phyloP scores from a whole-genome alignment of 1,284 basidiomycete species.

The Ceratobasidium sp. region DNA sequence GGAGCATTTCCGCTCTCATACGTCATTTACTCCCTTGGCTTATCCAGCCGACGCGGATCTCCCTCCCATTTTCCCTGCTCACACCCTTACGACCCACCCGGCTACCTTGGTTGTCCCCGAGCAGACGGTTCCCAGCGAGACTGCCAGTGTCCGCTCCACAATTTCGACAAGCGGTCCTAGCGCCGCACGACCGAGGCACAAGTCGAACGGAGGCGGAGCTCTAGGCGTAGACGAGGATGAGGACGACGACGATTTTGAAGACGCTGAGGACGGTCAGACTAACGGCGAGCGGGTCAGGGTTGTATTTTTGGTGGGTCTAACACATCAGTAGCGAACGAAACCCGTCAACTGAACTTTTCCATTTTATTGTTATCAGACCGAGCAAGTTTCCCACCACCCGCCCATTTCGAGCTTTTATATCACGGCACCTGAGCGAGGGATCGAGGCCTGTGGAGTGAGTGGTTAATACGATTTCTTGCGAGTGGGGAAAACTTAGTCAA shows the following conservation, averaged over 20 bases:
- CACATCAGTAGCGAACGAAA: no score
- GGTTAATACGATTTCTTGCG: neutral
- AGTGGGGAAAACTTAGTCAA: conserved; percentile 43
- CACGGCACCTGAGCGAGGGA: conserved; percentile 77
- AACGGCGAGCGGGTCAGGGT: conserved; percentile 69
- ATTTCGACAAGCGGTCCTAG: conserved; percentile 53
- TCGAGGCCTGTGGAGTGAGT: conserved; percentile 74
- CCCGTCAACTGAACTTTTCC: neutral
- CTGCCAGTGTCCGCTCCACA: conserved; percentile 65
- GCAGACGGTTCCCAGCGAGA: conserved; percentile 59
- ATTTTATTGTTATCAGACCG: conserved; percentile 67
- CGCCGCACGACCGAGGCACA: conserved; percentile 34
- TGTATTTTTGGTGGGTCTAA: conserved; percentile 66
- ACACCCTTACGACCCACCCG: conserved; percentile 55
- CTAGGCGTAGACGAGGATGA: neutral
- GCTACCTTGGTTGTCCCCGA: conserved; percentile 31
- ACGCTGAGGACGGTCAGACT: conserved; percentile 59
- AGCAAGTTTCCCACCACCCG: conserved; percentile 96
- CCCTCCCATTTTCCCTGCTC: conserved; percentile 58
- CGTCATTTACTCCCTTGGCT: conserved; percentile 77
- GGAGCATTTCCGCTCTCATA: conserved; percentile 92
- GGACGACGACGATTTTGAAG: conserved; percentile 55
- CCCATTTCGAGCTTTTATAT: conserved; percentile 92
- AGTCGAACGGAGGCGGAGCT: neutral
- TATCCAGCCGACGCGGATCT: conserved; percentile 61